phyloP scores from a whole-genome alignment of 352 stramenopile genomes.

The Phytophthora podocarpi region DNA sequence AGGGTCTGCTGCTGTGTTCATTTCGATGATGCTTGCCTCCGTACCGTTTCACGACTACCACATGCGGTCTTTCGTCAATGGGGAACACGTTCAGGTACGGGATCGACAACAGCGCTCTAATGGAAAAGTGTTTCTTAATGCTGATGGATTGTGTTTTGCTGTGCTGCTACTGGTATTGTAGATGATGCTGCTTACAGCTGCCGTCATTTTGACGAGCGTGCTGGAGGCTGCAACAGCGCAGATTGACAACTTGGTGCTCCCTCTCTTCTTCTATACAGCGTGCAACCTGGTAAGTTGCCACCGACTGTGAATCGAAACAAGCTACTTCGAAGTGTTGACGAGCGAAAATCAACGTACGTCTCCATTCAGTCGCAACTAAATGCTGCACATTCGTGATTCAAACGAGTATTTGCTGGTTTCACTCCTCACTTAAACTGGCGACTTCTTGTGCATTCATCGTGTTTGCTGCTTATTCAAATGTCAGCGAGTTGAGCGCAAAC shows the following conservation, averaged over 20 bases:
- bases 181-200: slow-evolving; percentile 16
- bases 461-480: neutral
- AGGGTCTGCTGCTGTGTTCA: slow-evolving; percentile 60
- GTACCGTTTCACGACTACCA: slow-evolving; percentile 54
- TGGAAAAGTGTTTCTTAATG: neutral
- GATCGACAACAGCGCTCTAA: neutral
- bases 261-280: slow-evolving; percentile 64
- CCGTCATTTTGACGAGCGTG: slow-evolving; percentile 57
- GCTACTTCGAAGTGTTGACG: neutral
- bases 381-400: neutral
- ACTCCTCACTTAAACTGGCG: neutral
- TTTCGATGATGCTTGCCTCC: slow-evolving; percentile 65
- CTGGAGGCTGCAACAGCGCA: slow-evolving; percentile 74
- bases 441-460: neutral
- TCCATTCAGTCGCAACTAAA: neutral
- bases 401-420: neutral
- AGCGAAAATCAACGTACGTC: neutral
- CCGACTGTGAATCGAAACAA: neutral
- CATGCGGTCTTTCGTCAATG: slow-evolving; percentile 14
- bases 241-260: slow-evolving; percentile 87
- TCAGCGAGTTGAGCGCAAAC: slow-evolving; percentile 36
- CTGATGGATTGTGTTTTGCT: slow-evolving; percentile 2
- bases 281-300: slow-evolving; percentile 63
- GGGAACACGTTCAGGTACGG: slow-evolving; percentile 43
- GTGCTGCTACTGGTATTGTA: neutral